These are phyloP conservation scores for Monosporascus sp. DNA, from an alignment of 2,329 filamentous ascomycete species.

Conservation along the genomic window DNA sequence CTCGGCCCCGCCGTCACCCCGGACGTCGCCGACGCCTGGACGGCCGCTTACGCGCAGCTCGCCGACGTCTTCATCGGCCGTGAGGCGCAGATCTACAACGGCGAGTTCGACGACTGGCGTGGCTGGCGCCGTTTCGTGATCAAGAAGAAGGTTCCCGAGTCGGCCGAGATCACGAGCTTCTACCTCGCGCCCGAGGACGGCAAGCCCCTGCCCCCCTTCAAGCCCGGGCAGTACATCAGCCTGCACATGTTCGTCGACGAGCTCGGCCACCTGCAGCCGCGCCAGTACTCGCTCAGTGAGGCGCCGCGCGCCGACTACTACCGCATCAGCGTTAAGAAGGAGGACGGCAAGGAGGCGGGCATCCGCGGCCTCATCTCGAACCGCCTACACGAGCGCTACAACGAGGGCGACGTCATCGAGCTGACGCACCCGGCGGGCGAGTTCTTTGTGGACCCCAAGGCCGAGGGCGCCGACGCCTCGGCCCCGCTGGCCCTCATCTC, in stretches of 20 bases:
- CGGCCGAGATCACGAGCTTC: constrained; percentile 58
- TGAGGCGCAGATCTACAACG: constrained; percentile 57
- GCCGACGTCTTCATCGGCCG: constrained; percentile 65
- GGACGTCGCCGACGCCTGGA: constrained; percentile 66
- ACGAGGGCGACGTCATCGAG: constrained; percentile 48
- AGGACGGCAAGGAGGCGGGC: constrained; percentile 33
- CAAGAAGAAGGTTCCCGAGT: constrained; percentile 55
- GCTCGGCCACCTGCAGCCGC: constrained; percentile 60
- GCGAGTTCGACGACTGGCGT: constrained; percentile 37
- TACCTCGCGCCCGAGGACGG: constrained; percentile 63
- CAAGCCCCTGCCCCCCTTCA: constrained; percentile 50
- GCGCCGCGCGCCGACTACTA: constrained; percentile 50
- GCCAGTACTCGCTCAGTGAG: constrained; percentile 73
- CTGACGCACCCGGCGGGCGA: constrained; percentile 52
- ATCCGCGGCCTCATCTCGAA: constrained; percentile 48
- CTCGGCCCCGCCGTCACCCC: constrained; percentile 63
- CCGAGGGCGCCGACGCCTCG: constrained; percentile 15
- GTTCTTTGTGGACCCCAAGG: constrained; percentile 54
- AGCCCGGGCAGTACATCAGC: constrained; percentile 70
- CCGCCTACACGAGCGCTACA: constrained; percentile 42
- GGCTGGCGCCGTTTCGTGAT: constrained; percentile 52
- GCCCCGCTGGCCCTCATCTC: constrained; percentile 59
- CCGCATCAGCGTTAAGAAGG: constrained; percentile 70
- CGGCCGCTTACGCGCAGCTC: constrained; percentile 64
- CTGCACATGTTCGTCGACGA: constrained; percentile 57